Conservation (phyloP, 352 stramenopile genomes). For the Phytophthora megakarya region DNA sequence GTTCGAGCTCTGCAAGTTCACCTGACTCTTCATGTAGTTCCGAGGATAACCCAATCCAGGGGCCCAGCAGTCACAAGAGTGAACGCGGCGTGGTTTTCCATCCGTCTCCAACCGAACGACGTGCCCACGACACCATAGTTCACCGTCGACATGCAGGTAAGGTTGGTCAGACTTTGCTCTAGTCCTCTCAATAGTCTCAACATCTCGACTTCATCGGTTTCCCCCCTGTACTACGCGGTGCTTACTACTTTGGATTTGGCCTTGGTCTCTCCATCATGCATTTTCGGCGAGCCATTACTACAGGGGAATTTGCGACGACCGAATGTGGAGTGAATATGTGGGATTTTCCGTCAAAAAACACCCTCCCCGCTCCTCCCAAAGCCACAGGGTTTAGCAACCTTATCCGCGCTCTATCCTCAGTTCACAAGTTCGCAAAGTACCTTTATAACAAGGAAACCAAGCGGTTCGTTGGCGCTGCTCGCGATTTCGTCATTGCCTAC, state of each 20-base stretch:
- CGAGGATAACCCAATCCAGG: neutral
- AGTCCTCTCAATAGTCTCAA: slow-evolving; percentile 11
- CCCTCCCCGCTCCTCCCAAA: neutral
- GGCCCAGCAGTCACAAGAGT: neutral
- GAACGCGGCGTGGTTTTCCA: neutral
- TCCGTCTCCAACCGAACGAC: slow-evolving; percentile 1
- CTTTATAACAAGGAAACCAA: slow-evolving; percentile 21
- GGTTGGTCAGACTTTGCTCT: slow-evolving; percentile 12
- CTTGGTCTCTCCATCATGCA: slow-evolving; percentile 19
- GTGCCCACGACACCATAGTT: neutral
- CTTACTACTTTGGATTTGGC: slow-evolving; percentile 18
- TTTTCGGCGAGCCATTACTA: neutral
- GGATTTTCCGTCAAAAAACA: slow-evolving; percentile 9
- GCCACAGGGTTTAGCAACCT: neutral
- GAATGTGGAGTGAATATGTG: slow-evolving; percentile 12
- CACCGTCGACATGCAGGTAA: slow-evolving; percentile 13
- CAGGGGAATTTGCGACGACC: slow-evolving; percentile 3
- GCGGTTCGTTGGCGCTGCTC: neutral
- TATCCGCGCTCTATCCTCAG: neutral
- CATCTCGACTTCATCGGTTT: slow-evolving; percentile 17
- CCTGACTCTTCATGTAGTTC: neutral
- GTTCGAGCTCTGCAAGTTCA: too few species aligned
- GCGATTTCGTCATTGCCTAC: slow-evolving; percentile 11
- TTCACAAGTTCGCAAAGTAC: slow-evolving; percentile 20
- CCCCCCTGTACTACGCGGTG: neutral